Evolutionary conservation across 116 monocot genomes (phyloP).

Genomic region (Papilionanthe hybrid): DNA sequence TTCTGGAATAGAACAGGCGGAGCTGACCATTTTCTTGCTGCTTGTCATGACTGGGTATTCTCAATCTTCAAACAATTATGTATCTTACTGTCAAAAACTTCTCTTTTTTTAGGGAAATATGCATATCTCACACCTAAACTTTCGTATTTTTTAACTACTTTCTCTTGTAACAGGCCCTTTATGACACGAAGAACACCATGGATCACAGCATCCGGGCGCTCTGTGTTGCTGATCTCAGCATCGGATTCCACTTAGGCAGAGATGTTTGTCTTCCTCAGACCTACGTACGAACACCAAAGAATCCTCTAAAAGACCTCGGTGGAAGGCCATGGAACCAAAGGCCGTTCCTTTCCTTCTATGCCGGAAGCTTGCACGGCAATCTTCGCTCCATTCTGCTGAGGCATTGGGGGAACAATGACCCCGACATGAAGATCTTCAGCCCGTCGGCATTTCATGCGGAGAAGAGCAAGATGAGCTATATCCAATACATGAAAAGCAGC

Average conservation of each 20-base stretch:
- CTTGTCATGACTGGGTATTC: slow-evolving; percentile 80
- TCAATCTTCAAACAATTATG: not conserved
- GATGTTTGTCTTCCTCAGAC: slow-evolving; percentile 58
- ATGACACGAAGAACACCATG: slow-evolving; percentile 38
- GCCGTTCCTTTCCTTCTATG: slow-evolving; percentile 43
- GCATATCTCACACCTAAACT: no score
- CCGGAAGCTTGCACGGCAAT: slow-evolving; percentile 51
- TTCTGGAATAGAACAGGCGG: slow-evolving; percentile 55
- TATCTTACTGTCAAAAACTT: not conserved
- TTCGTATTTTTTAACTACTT: not conserved
- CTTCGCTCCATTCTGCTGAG: slow-evolving; percentile 38
- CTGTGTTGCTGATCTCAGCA: slow-evolving; percentile 42
- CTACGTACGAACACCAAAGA: slow-evolving; percentile 17
- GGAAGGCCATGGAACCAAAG: slow-evolving; percentile 38
- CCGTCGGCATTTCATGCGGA: slow-evolving; percentile 19
- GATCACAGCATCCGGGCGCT: slow-evolving; percentile 38
- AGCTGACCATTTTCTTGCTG: slow-evolving; percentile 44
- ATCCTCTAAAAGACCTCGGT: slow-evolving; percentile 33
- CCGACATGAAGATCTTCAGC: slow-evolving; percentile 53
- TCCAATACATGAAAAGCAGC: slow-evolving; percentile 52
- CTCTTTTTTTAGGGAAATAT: not conserved
- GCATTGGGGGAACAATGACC: slow-evolving; percentile 58
- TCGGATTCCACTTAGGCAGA: slow-evolving; percentile 43
- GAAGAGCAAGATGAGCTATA: slow-evolving; percentile 32
- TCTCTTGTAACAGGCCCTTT: slow-evolving; percentile 32